Base-by-base conservation (phyloP, 164 flowering plant genomes). In the Vitis rupestris region DNA sequence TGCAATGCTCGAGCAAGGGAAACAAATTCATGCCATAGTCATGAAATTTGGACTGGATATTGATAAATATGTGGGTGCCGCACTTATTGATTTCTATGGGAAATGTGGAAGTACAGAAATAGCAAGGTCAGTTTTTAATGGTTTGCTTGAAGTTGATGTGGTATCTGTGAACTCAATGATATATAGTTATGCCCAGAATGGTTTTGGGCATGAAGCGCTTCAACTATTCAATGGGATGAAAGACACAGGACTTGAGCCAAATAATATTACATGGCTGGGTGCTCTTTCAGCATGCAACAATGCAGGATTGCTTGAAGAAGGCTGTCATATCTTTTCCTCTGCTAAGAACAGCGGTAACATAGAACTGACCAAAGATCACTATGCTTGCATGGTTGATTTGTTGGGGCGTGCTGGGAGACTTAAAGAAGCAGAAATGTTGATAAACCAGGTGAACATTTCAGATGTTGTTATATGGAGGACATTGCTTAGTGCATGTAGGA, bases 351-450 rank as follows among this genome's bases (percentile, higher is more conserved):
- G 68, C 15, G 31, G 15, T 27, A 59, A 59, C 13, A 62, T 67
- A 50, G 79, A 71, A 15, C 69, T 76, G 61, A 74, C 81, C 4
- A 76, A 51, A 58, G 85, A 82, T 71, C 85, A 86, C 66, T 82
- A 81, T 68, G 73, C 83, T 49, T 84, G 87, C 77, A 79, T 84
- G 87, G 80, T 86, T 70, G 85, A 82, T 79, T 59, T 86, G 37
- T 74, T 86, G 30, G 90, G 87, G 8, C 81, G 86, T 30, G 77
- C 81, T 68, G 83, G 90, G 62, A 81, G 76, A 62, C 80, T 86
- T 8, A 58, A 79, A 72, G 87, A 84, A 63, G 90, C 86, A 23
- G 86, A 84, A 75, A 68, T 37, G 57, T 47, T 86, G 16, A 75
- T 81, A 53, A 65, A 27, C 27, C 63, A 80, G 66, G 78, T 80